Conservation (phyloP, 768 basidiomycete genomes). For the Tricholoma terreum region DNA sequence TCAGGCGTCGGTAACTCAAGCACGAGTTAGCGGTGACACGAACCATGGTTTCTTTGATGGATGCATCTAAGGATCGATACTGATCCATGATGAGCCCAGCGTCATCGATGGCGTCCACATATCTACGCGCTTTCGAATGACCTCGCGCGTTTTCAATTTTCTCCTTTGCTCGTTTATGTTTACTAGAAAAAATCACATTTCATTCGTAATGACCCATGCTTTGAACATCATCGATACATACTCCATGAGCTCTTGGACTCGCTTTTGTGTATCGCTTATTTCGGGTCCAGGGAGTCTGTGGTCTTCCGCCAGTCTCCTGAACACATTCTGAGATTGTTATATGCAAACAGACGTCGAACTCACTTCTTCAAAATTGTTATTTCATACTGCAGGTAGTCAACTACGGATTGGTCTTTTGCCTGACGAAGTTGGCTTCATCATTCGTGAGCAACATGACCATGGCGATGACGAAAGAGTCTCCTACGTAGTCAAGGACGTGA, state of each 20-base stretch:
- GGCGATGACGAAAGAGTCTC: background rate
- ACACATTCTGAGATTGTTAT: background rate
- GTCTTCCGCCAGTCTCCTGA: background rate
- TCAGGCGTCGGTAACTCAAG: background rate
- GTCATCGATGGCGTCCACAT: conserved; percentile 7
- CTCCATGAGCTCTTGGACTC: background rate
- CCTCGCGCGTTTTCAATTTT: conserved; percentile 1
- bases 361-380: background rate
- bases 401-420: background rate
- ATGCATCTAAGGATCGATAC: conserved; percentile 8
- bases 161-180: background rate
- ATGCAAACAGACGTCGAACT: background rate
- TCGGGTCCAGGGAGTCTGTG: background rate
- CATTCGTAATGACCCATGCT: background rate
- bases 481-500: background rate
- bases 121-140: conserved; percentile 8
- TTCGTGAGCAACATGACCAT: background rate
- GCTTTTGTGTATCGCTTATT: background rate
- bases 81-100: conserved; percentile 5
- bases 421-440: background rate
- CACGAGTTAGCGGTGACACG: background rate
- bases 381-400: background rate
- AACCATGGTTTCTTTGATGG: conserved; percentile 11
- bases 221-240: background rate
- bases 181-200: background rate